phyloP scores from a whole-genome alignment of 495 filamentous ascomycete species.

The Letharia columbiana region DNA sequence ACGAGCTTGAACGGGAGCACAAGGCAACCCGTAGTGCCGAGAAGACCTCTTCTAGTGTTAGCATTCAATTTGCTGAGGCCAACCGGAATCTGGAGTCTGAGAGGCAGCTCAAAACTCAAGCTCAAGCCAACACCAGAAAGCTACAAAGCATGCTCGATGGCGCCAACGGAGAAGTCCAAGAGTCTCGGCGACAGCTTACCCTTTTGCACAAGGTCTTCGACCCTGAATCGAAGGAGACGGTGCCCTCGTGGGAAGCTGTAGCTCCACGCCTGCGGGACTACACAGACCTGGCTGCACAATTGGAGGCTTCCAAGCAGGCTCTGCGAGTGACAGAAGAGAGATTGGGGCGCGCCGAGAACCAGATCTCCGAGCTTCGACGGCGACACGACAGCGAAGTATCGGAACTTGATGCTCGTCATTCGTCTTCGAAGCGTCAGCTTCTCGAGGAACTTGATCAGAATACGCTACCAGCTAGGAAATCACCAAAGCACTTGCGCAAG shows the following conservation, averaged over 20 bases:
- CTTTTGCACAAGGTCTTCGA: constrained; percentile 79
- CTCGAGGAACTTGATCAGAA: constrained; percentile 81
- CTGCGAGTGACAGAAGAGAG: constrained; percentile 79
- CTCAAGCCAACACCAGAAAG: constrained; percentile 75
- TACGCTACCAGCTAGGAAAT: constrained; percentile 64
- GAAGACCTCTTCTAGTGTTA: constrained; percentile 74
- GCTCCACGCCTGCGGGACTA: constrained; percentile 52
- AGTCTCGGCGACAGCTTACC: constrained; percentile 70
- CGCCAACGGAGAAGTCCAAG: constrained; percentile 67
- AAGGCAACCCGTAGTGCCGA: constrained; percentile 87
- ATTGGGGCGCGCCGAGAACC: constrained; percentile 71
- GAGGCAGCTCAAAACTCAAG: constrained; percentile 73
- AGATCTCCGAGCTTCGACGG: constrained; percentile 68
- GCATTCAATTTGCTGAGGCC: constrained; percentile 76
- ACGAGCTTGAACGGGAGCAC: constrained; percentile 84
- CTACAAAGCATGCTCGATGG: constrained; percentile 69
- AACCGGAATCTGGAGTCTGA: constrained; percentile 89
- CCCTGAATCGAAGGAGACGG: constrained; percentile 56
- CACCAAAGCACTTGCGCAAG: constrained; percentile 66
- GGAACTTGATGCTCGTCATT: constrained; percentile 63
- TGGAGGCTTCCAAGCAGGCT: constrained; percentile 82
- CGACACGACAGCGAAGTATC: constrained; percentile 63
- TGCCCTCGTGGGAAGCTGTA: constrained; percentile 54
- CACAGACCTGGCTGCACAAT: constrained; percentile 74
- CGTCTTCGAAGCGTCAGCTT: constrained; percentile 59